Evolutionary conservation across 768 basidiomycete species (phyloP), one percentile per base, ranked within the genome.

Genomic region (Thelephora ganbajun): DNA sequence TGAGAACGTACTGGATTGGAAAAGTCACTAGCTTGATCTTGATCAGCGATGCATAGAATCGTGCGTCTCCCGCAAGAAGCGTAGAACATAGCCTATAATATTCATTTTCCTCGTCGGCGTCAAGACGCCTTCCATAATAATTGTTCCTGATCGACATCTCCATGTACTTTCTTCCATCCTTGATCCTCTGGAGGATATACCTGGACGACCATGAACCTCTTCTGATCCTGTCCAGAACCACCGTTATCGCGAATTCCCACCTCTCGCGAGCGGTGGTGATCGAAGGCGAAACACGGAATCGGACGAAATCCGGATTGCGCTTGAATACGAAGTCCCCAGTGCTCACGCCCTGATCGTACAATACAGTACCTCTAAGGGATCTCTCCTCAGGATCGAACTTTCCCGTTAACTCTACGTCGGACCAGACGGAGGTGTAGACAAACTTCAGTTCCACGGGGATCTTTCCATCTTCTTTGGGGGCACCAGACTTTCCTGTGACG

Each of bases 201-300:
- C 53, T 46, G 63, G 62, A 65, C 2, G 62, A 59, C 57, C 60
- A 65, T 6, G 47, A 33, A 30, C 53, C 50, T 34, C 51, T 52
- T 11, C 59, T 57, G 9, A 58, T 53, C 9, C 55, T 42, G 44
- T 59, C 48, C 35, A 47, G 36, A 12, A 57, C 53, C 11, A 61
- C 58, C 0, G 51, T 46, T 12, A 58, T 48, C 1, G 66, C 67
- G 43, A 60, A 67, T 5, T 46, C 53, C 66, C 66, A 69, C 6
- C 63, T 48, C 0, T 63, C 57, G 2, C 55, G 51, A 16, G 59
- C 33, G 42, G 52, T 57, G 49, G 61, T 60, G 14, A 18, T 46
- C 1, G 45, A 34, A 13, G 59, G 59, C 1, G 60, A 45, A 1
- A 64, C 64, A 45, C 58, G 59, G 43, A 56, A 59, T 23, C 57